phyloP scores from a whole-genome alignment of 495 filamentous ascomycete species.

The Hypoxylon perforatum region DNA sequence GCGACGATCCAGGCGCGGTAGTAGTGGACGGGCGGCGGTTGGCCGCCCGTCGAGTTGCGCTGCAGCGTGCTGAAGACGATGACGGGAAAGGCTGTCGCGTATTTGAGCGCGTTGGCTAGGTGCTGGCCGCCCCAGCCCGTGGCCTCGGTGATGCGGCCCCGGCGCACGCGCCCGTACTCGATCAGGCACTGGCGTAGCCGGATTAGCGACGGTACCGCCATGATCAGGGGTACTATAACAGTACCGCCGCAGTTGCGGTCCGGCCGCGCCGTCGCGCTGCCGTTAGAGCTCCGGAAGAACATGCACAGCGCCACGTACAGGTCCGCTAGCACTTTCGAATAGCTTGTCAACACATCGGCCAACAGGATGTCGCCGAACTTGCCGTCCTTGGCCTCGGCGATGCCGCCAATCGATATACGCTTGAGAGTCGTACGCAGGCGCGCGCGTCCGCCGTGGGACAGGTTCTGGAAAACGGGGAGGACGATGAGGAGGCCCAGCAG shows the following conservation, averaged over 20 bases:
- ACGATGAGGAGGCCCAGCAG: conserved; percentile 75
- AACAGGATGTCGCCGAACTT: conserved; percentile 95
- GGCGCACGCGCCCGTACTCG: conserved; percentile 80
- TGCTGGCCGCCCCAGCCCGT: conserved; percentile 81
- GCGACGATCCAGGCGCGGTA: conserved; percentile 67
- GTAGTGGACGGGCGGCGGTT: conserved; percentile 49
- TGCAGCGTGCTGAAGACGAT: conserved; percentile 81
- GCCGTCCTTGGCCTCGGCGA: conserved; percentile 82
- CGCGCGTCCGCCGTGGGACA: conserved; percentile 76
- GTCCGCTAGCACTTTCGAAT: conserved; percentile 90
- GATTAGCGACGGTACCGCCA: conserved; percentile 83
- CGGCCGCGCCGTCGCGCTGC: conserved; percentile 80
- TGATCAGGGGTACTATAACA: conserved; percentile 80
- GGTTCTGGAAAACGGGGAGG: conserved; percentile 64
- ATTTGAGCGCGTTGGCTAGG: conserved; percentile 92
- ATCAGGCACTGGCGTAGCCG: conserved; percentile 92
- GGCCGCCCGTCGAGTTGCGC: conserved; percentile 68
- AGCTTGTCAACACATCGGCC: conserved; percentile 94
- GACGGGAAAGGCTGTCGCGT: conserved; percentile 90
- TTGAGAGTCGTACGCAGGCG: conserved; percentile 77
- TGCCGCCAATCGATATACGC: conserved; percentile 78
- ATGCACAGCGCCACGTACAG: conserved; percentile 90
- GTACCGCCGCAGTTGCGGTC: conserved; percentile 82
- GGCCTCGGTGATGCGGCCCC: conserved; percentile 55
- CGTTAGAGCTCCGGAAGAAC: conserved; percentile 71